Conservation (phyloP, 2,329 filamentous ascomycete genomes). For the Paecilomyces dactylethromorphus region DNA sequence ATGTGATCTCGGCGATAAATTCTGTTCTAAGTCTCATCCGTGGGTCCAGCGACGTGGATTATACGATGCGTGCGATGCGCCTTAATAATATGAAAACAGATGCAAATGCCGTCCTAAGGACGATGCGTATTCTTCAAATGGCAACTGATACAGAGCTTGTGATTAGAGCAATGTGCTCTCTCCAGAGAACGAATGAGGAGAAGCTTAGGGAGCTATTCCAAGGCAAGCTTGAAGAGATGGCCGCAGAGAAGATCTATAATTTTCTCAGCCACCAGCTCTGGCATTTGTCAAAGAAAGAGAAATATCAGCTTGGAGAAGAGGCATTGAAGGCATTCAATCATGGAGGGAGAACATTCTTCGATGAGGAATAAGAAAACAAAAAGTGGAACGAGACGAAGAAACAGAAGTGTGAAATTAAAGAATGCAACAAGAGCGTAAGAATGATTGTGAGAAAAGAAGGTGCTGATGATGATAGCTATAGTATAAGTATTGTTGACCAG, state of each 20-base stretch:
- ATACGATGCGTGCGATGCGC: neutral
- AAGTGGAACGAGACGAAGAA: too few species aligned
- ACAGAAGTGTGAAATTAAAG: too few species aligned
- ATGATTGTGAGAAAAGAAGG: too few species aligned
- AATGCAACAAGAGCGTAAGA: too few species aligned
- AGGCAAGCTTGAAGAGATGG: neutral
- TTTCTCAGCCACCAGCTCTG: neutral
- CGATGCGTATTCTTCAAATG: neutral
- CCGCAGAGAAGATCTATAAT: neutral
- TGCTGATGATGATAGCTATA: too few species aligned
- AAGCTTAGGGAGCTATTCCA: neutral
- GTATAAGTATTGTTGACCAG: too few species aligned
- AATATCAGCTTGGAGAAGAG: neutral
- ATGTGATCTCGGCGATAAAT: neutral
- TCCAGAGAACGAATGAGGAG: neutral
- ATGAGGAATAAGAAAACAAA: neutral
- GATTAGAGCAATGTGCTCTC: neutral
- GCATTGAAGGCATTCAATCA: neutral
- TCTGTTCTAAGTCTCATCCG: neutral
- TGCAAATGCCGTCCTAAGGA: neutral
- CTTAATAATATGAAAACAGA: neutral
- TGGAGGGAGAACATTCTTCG: neutral
- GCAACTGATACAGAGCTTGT: neutral
- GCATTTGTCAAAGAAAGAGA: neutral
- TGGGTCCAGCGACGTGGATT: neutral